Percentiles rank a stretch among this genome's conserved stretches.
Evolutionary conservation across 148 eudicot genomes (phyloP).

Genomic region (Simmondsia chinensis): DNA sequence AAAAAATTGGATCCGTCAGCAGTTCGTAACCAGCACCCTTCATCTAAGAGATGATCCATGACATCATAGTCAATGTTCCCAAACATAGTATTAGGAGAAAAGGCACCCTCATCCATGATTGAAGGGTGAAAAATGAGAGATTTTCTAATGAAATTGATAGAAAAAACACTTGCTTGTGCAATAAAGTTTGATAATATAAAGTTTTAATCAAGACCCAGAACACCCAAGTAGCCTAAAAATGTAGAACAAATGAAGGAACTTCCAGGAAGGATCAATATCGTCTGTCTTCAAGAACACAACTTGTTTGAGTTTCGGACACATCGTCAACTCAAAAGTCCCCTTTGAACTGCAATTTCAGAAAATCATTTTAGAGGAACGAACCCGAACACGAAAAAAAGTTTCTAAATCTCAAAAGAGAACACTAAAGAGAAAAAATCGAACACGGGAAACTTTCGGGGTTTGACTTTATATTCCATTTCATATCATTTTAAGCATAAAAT

Average conservation of each 20-base stretch:
- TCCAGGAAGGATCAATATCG: slow-evolving; percentile 39
- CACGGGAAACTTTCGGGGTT: slow-evolving; percentile 2
- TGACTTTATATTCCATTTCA: slow-evolving; percentile 22
- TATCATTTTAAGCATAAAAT: neutral
- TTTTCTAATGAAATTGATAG: slow-evolving; percentile 1
- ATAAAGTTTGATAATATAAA: no score
- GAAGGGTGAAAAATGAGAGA: neutral
- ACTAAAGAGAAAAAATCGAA: neutral
- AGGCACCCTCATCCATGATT: slow-evolving; percentile 52
- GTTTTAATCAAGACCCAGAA: slow-evolving; percentile 34
- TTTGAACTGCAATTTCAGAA: slow-evolving; percentile 41
- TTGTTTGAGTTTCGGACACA: slow-evolving; percentile 27
- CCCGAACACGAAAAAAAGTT: neutral
- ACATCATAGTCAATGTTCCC: slow-evolving; percentile 44
- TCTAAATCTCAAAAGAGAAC: neutral
- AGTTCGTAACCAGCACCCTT: slow-evolving; percentile 76
- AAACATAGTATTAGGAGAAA: slow-evolving; percentile 30
- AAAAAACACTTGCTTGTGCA: neutral
- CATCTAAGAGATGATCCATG: slow-evolving; percentile 56
- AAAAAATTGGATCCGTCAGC: slow-evolving; percentile 32
- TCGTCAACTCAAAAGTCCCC: slow-evolving; percentile 35
- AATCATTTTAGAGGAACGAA: slow-evolving; percentile 18
- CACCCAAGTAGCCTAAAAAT: slow-evolving; percentile 44
- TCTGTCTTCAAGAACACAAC: slow-evolving; percentile 25
- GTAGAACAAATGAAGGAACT: slow-evolving; percentile 43